phyloP scores from a whole-genome alignment of 345 rosid species.

The Zanthoxylum bungeanum region DNA sequence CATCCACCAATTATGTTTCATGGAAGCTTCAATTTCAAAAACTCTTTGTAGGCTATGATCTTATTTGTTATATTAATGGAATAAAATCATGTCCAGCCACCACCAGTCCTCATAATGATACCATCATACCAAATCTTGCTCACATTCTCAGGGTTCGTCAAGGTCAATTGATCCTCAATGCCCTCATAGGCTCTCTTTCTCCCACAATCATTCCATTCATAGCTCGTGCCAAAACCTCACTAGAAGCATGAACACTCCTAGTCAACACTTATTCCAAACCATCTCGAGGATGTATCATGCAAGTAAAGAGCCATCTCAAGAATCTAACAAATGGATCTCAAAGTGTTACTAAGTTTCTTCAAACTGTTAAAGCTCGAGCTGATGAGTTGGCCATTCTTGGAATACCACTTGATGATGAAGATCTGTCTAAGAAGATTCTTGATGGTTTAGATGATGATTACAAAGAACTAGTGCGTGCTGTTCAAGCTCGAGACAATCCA shows the following conservation, averaged over 20 bases:
- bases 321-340: neutral
- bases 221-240: neutral
- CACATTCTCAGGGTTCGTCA: neutral
- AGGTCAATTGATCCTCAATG: neutral
- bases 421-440: neutral
- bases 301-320: neutral
- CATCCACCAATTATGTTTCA: too few relatives aligned
- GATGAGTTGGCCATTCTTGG: constrained; percentile 5
- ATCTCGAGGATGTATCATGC: neutral
- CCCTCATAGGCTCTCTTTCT: neutral
- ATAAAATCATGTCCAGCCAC: neutral
- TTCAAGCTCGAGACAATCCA: neutral
- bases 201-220: neutral
- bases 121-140: neutral
- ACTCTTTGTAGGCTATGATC: too few relatives aligned
- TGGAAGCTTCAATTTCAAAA: neutral
- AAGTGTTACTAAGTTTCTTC: neutral
- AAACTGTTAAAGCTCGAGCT: neutral
- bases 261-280: neutral
- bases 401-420: neutral
- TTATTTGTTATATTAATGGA: neutral
- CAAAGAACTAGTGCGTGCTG: neutral
- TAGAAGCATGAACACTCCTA: neutral
- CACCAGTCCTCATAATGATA: neutral
- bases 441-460: constrained; percentile 2